Evolutionary conservation across 805 yeast species (phyloP), one percentile per base, ranked within the genome.

Genomic region (Blastobotrys peoriensis): DNA sequence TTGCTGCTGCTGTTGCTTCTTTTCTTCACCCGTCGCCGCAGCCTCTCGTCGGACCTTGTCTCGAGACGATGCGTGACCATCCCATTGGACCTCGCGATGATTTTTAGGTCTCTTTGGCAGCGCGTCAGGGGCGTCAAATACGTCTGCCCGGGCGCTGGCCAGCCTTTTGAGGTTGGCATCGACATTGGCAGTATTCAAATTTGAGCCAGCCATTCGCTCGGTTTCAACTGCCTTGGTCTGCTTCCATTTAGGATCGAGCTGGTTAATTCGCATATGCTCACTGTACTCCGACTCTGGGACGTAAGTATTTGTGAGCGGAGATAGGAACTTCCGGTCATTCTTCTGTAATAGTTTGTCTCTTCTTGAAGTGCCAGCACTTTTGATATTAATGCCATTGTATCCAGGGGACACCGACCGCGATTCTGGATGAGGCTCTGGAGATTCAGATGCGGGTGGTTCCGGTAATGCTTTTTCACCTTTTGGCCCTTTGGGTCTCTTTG

Each of bases 231-330:
- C 64, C 56, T 78, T 79, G 60, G 86, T 87, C 45, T 78, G 78
- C 51, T 78, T 74, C 64, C 85, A 86, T 52, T 76, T 70, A 2
- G 96, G 95, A 62, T 89, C 95, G 37, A 89, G 65, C 30, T 86
- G 67, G 44, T 83, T 67, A 13, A 79, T 74, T 47, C 76, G 74
- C 52, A 89, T 68, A 60, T 91, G 97, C 49, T 73, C 74, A 34
- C 64, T 59, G 58, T 83, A 86, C 50, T 81, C 68, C 35, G 73
- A 70, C 53, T 84, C 93, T 0, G 89, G 83, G 1, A 89, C 74
- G 57, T 73, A 56, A 55, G 78, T 73, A 1, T 81, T 81, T 0
- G 96, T 85, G 34, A 85, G 68, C n/a, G 96, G 96, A 58, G 96
- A 86, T 50, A 69, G 73, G 34, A 88, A 73, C 38, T 66, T 52